A percentile compares a stretch with the other conserved stretches of the same genome.
phyloP scores from a whole-genome alignment of 148 eudicot genomes.

The Amaranthus palmeri region DNA sequence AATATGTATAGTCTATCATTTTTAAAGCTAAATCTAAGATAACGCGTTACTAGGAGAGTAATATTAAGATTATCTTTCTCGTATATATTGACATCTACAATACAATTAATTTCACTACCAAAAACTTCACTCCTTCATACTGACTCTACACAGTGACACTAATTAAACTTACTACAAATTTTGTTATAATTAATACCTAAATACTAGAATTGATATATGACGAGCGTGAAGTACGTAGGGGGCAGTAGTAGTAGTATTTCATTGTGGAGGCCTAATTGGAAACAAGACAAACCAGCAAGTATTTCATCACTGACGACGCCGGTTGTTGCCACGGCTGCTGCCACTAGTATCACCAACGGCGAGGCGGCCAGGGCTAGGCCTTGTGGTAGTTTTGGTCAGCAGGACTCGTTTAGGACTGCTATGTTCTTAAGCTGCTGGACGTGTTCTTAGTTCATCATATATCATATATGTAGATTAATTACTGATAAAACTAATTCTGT shows the following conservation, averaged over 20 bases:
- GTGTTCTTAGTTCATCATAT: slow-evolving; percentile 14
- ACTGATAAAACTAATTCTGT: too few relatives aligned
- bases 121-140: background rate
- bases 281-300: too few relatives aligned
- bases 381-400: background rate
- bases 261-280: background rate
- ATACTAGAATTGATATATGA: too few relatives aligned
- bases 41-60: too few relatives aligned
- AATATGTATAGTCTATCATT: too few relatives aligned
- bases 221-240: background rate
- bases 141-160: too few relatives aligned
- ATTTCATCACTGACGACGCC: slow-evolving; percentile 7
- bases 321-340: background rate
- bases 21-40: too few relatives aligned
- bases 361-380: background rate
- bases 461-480: too few relatives aligned
- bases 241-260: background rate
- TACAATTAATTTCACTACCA: background rate
- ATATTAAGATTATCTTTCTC: too few relatives aligned
- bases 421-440: slow-evolving; percentile 27
- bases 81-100: too few relatives aligned
- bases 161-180: background rate
- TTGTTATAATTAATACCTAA: too few relatives aligned
- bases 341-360: background rate
- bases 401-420: slow-evolving; percentile 18